Conservation (phyloP, 768 basidiomycete genomes). For the Baorangia bicolor region DNA sequence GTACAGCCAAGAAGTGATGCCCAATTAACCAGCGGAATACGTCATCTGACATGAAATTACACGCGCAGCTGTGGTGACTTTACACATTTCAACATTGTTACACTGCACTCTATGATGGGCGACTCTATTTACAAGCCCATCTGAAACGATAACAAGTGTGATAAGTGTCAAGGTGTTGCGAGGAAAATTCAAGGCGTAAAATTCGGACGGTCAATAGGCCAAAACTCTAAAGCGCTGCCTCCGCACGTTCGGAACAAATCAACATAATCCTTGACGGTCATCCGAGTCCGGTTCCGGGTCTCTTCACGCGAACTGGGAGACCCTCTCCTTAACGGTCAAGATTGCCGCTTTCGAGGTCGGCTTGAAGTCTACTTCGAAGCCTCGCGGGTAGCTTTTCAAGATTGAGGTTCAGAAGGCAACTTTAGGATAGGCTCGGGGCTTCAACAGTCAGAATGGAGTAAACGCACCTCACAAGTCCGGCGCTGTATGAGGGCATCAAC, state of each 20-base stretch:
- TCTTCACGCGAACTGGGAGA: background rate
- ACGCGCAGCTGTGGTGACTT: too few relatives aligned
- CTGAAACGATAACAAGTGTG: too few relatives aligned
- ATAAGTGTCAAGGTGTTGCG: too few relatives aligned
- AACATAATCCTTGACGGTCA: background rate
- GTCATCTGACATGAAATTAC: too few relatives aligned
- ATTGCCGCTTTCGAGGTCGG: conserved; percentile 11
- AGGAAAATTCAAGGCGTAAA: too few relatives aligned
- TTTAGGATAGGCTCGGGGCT: background rate
- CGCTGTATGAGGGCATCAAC: background rate
- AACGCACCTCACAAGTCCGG: conserved; percentile 11
- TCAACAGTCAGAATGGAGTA: background rate
- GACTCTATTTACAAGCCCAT: too few relatives aligned
- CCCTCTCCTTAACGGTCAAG: conserved; percentile 6
- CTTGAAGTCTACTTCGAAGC: conserved; percentile 11
- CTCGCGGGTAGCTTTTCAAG: conserved; percentile 7
- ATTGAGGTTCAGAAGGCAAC: background rate
- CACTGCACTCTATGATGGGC: too few relatives aligned
- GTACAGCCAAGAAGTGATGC: too few relatives aligned
- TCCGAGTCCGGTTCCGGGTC: too few relatives aligned
- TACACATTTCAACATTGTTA: too few relatives aligned
- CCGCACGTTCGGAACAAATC: background rate
- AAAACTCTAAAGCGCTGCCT: background rate
- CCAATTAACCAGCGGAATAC: too few relatives aligned
- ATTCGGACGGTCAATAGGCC: too few relatives aligned